Evolutionary conservation across 2,329 filamentous ascomycete genomes (phyloP).

Genomic region (Biscogniauxia marginata): DNA sequence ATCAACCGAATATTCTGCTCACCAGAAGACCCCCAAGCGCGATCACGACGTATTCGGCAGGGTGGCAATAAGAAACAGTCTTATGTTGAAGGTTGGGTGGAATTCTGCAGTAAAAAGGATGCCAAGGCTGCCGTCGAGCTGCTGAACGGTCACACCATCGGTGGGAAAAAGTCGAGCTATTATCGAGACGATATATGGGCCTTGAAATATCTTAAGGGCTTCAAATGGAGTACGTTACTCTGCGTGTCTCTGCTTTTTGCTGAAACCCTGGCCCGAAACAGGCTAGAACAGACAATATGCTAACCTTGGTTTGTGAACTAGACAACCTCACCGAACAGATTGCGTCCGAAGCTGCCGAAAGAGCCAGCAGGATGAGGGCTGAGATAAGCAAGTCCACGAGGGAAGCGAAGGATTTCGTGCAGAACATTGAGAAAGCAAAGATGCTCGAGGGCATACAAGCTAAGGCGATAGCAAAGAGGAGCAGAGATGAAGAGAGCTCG

Average conservation of each 20-base stretch:
- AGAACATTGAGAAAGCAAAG: conserved; percentile 77
- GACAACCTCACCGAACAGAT: conserved; percentile 72
- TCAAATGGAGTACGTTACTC: conserved; percentile 64
- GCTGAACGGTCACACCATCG: conserved; percentile 74
- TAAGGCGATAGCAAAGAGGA: conserved; percentile 51
- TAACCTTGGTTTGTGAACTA: conserved; percentile 1
- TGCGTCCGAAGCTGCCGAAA: conserved; percentile 76
- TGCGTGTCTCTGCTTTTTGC: conserved; percentile 34
- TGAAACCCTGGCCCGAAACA: background rate
- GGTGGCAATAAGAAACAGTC: conserved; percentile 82
- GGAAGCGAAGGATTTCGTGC: conserved; percentile 80
- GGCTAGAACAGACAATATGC: conserved; percentile 1
- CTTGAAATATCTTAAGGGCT: conserved; percentile 75
- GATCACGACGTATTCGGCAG: conserved; percentile 63
- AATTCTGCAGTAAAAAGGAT: conserved; percentile 73
- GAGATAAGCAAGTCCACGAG: conserved; percentile 73
- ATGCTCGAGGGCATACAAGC: conserved; percentile 72
- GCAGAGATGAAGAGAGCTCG: conserved; percentile 21
- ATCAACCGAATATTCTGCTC: conserved; percentile 50
- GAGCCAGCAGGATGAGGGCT: conserved; percentile 70
- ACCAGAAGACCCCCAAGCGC: conserved; percentile 56
- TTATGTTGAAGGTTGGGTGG: conserved; percentile 86
- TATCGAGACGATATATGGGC: conserved; percentile 90
- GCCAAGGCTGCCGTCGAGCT: conserved; percentile 75
- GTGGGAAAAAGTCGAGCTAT: conserved; percentile 79